Percentiles rank a stretch among this genome's conserved stretches.
Evolutionary conservation across 139 green algal genomes (phyloP).

Genomic region (Yamagishiella unicocca): DNA sequence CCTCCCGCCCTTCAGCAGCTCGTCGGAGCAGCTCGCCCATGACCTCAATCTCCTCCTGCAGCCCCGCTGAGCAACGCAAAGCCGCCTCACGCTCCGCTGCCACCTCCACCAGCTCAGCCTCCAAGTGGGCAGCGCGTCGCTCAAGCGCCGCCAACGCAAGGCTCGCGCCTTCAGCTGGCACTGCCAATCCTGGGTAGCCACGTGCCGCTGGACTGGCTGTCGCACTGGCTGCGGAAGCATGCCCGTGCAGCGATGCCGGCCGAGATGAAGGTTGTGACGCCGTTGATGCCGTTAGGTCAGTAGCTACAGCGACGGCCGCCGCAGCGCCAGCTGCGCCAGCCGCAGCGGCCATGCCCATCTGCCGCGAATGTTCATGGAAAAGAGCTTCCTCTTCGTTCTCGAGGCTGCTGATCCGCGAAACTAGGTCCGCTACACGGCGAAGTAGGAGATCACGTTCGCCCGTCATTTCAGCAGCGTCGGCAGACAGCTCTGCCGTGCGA

Average conservation of each 20-base stretch:
- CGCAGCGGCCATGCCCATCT: conserved; percentile 3
- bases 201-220: not conserved
- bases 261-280: not conserved
- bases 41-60: conserved; percentile 5
- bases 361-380: not conserved
- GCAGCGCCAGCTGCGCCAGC: conserved; percentile 36
- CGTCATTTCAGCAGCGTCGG: not conserved
- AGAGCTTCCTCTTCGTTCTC: not conserved
- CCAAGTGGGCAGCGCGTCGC: not conserved
- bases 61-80: not conserved
- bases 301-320: not conserved
- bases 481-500: not conserved
- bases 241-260: not conserved
- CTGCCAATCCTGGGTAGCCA: no score
- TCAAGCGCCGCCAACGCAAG: not conserved
- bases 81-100: not conserved
- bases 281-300: not conserved
- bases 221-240: not conserved
- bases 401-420: not conserved
- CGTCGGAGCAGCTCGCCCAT: conserved; percentile 17
- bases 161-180: no score
- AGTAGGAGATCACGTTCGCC: not conserved
- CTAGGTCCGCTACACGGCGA: not conserved
- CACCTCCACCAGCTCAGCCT: not conserved
- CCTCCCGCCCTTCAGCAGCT: not conserved